A percentile compares a stretch with the other conserved stretches of the same genome.
phyloP scores from a whole-genome alignment of 2,329 filamentous ascomycete species.

The Kalmusia sp. region DNA sequence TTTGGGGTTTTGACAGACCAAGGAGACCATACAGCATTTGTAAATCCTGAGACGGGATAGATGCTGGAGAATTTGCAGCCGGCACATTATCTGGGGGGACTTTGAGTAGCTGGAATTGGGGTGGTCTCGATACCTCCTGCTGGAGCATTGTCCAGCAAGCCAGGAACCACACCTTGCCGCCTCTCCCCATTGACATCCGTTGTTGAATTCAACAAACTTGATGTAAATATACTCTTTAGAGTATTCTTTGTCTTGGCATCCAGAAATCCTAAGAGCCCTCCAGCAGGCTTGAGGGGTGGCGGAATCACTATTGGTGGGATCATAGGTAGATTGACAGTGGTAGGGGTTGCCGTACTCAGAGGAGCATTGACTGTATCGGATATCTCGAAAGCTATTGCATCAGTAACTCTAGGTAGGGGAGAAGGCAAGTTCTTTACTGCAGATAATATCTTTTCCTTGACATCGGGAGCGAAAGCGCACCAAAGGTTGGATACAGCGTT shows the following conservation, averaged over 20 bases:
- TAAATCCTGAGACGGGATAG: too few species aligned
- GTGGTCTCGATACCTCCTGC: too few species aligned
- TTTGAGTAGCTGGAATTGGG: too few species aligned
- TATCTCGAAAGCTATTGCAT: background rate
- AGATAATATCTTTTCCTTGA: slow-evolving; percentile 7
- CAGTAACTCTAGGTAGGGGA: background rate
- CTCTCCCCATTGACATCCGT: background rate
- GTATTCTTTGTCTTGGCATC: slow-evolving; percentile 2
- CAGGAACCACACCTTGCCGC: background rate
- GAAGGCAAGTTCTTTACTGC: slow-evolving; percentile 1
- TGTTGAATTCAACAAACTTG: too few species aligned
- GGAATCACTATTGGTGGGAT: background rate
- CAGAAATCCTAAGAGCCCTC: background rate
- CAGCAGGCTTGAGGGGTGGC: background rate
- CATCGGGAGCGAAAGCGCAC: slow-evolving; percentile 5
- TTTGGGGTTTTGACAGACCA: too few species aligned
- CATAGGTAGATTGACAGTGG: background rate
- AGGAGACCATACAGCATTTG: too few species aligned
- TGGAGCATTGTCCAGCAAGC: too few species aligned
- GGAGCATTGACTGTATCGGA: slow-evolving; percentile 3
- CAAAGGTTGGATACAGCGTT: slow-evolving; percentile 5
- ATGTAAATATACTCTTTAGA: background rate
- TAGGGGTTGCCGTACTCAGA: background rate
- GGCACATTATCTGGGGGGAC: too few species aligned
- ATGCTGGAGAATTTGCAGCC: too few species aligned